phyloP scores from a whole-genome alignment of 2,329 filamentous ascomycete species.

The Alternaria arborescens region DNA sequence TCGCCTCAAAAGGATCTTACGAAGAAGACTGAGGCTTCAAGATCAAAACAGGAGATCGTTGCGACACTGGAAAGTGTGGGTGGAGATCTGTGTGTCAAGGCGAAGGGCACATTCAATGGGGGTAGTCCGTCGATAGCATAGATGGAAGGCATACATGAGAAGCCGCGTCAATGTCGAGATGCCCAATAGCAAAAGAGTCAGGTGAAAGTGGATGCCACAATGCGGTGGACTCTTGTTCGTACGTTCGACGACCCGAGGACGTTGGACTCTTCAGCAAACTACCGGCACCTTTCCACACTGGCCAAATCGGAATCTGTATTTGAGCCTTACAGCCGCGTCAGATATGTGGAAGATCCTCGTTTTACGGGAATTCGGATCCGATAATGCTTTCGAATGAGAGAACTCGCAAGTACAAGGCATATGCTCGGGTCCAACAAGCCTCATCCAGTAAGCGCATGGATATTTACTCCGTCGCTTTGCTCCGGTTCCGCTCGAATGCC shows the following conservation, averaged over 20 bases:
- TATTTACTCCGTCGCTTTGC: no score
- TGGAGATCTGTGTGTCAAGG: conserved; percentile 61
- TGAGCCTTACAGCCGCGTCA: no score
- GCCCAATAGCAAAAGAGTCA: background rate
- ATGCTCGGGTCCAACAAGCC: no score
- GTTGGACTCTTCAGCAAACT: background rate
- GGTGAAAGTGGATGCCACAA: background rate
- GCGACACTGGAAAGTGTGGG: conserved; percentile 63
- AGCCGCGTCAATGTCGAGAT: background rate
- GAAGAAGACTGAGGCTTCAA: conserved; percentile 52
- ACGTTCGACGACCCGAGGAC: background rate
- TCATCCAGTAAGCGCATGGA: no score
- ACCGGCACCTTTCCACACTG: background rate
- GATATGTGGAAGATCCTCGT: no score
- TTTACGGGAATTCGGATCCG: no score
- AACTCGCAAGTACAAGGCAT: no score
- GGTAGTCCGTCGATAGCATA: background rate
- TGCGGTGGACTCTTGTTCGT: background rate
- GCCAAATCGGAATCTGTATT: no score
- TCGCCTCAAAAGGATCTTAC: conserved; percentile 49
- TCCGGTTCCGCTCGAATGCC: no score
- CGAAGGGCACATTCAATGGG: conserved; percentile 8
- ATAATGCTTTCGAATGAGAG: no score
- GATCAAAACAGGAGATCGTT: conserved; percentile 55
- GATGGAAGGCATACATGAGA: background rate